Conservation (phyloP, 2,329 filamentous ascomycete genomes). For the Biscogniauxia mediterranea region DNA sequence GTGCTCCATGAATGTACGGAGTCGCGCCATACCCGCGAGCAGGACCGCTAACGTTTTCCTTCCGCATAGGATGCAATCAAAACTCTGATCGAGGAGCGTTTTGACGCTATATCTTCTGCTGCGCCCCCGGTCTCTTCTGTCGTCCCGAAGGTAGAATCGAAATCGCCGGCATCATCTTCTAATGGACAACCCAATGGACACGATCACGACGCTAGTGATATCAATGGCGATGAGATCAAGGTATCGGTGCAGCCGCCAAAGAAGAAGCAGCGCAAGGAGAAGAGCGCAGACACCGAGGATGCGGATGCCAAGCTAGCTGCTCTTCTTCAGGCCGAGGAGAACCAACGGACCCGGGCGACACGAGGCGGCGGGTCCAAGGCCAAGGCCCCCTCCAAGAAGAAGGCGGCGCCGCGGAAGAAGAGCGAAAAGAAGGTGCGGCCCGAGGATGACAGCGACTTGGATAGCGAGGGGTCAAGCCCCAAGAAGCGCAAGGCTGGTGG, state of each 20-base stretch:
- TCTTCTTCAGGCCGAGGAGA: conserved; percentile 88
- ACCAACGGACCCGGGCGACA: conserved; percentile 71
- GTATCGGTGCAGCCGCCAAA: conserved; percentile 48
- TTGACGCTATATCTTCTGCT: conserved; percentile 64
- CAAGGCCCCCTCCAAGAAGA: conserved; percentile 57
- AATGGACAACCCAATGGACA: conserved; percentile 27
- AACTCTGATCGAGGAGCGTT: conserved; percentile 68
- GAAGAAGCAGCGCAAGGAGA: conserved; percentile 65
- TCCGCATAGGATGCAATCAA: conserved; percentile 63
- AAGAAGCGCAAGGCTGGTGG: conserved; percentile 82
- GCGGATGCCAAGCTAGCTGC: conserved; percentile 86
- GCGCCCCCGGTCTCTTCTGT: conserved; percentile 31
- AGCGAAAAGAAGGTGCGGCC: conserved; percentile 71
- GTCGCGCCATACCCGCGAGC: too few species aligned
- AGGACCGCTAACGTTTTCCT: conserved; percentile 2
- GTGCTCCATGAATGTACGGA: neutral
- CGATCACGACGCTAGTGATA: conserved; percentile 30
- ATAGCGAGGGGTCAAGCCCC: conserved; percentile 54
- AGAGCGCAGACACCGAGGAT: conserved; percentile 62
- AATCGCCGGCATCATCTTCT: conserved; percentile 21
- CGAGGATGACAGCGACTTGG: conserved; percentile 77
- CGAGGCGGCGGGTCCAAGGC: conserved; percentile 65
- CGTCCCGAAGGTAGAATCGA: conserved; percentile 16
- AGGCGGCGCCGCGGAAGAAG: conserved; percentile 65
- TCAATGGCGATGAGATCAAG: conserved; percentile 43